These are phyloP conservation scores for Reutealis trisperma DNA, from an alignment of 345 rosid genomes.

Conservation along the genomic window DNA sequence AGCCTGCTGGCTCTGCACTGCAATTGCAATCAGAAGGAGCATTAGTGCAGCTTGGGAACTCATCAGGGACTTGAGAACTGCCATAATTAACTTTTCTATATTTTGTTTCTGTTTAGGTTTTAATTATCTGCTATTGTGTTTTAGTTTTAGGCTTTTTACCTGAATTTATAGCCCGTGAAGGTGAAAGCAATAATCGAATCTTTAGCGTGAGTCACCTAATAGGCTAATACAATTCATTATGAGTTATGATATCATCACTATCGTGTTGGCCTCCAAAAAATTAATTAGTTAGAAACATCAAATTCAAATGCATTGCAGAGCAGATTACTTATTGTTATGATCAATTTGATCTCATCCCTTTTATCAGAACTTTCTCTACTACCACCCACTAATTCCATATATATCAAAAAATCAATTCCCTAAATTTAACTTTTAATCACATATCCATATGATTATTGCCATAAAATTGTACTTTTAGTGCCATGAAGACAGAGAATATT, in stretches of 20 bases:
- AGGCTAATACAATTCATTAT: not conserved
- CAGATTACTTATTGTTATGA: not conserved
- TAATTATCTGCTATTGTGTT: not conserved
- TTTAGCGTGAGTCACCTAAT: slow-evolving; percentile 35
- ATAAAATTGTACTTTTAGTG: too few species aligned
- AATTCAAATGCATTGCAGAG: not conserved
- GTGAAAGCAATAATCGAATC: not conserved
- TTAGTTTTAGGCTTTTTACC: not conserved
- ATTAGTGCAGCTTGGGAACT: slow-evolving; percentile 20
- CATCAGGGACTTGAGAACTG: slow-evolving; percentile 10
- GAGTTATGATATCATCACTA: slow-evolving; percentile 1
- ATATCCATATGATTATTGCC: too few species aligned
- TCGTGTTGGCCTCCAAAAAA: slow-evolving; percentile 12
- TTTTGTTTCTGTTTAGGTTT: not conserved
- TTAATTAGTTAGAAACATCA: not conserved
- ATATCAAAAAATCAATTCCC: too few species aligned
- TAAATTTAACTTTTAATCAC: too few species aligned
- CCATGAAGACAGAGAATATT: too few species aligned
- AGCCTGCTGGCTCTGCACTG: slow-evolving; percentile 30
- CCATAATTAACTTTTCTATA: slow-evolving; percentile 8
- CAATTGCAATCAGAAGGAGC: slow-evolving; percentile 33
- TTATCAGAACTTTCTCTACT: too few species aligned
- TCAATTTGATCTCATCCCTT: too few species aligned
- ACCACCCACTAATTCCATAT: too few species aligned
- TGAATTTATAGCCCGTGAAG: slow-evolving; percentile 22